A percentile compares a stretch with the other conserved stretches of the same genome.
phyloP scores from a whole-genome alignment of 2,329 filamentous ascomycete species.

The Colletotrichum destructivum region DNA sequence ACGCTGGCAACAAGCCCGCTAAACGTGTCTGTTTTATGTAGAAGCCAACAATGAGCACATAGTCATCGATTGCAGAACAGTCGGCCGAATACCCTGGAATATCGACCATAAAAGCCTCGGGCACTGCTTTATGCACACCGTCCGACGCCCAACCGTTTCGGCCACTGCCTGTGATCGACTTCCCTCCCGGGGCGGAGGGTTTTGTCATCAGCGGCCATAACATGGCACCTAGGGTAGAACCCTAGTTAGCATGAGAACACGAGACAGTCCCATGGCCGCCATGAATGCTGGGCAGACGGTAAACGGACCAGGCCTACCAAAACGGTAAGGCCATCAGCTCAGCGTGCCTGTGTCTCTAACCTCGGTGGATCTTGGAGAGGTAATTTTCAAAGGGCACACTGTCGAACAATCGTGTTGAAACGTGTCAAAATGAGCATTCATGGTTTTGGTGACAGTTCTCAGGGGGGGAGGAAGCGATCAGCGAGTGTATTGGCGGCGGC shows the following conservation, averaged over 20 bases:
- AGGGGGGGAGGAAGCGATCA: slow-evolving; percentile 53
- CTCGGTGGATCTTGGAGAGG: slow-evolving; percentile 61
- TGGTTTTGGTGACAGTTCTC: slow-evolving; percentile 54
- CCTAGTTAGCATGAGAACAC: slow-evolving; percentile 56
- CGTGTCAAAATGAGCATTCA: slow-evolving; percentile 53
- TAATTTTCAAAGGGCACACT: slow-evolving; percentile 60
- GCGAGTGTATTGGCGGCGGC: slow-evolving; percentile 65
- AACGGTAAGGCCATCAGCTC: slow-evolving; percentile 62
- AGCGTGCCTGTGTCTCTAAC: slow-evolving; percentile 62
- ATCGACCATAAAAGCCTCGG: slow-evolving; percentile 65
- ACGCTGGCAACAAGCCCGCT: slow-evolving; percentile 48
- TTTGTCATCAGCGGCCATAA: slow-evolving; percentile 65
- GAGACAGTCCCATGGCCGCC: slow-evolving; percentile 62
- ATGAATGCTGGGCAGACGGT: slow-evolving; percentile 59
- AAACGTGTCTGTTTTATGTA: slow-evolving; percentile 54
- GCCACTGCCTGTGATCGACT: slow-evolving; percentile 65
- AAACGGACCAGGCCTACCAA: neutral
- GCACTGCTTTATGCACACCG: slow-evolving; percentile 62
- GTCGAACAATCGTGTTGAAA: slow-evolving; percentile 50
- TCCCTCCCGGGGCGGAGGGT: slow-evolving; percentile 67
- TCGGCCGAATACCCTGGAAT: slow-evolving; percentile 52
- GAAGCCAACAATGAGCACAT: slow-evolving; percentile 62
- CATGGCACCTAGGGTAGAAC: slow-evolving; percentile 63
- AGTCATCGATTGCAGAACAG: slow-evolving; percentile 61
- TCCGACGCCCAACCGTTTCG: slow-evolving; percentile 49